These are phyloP conservation scores for Nyctanthes arbortristis DNA, from an alignment of 257 asterid species.

Conservation along the genomic window DNA sequence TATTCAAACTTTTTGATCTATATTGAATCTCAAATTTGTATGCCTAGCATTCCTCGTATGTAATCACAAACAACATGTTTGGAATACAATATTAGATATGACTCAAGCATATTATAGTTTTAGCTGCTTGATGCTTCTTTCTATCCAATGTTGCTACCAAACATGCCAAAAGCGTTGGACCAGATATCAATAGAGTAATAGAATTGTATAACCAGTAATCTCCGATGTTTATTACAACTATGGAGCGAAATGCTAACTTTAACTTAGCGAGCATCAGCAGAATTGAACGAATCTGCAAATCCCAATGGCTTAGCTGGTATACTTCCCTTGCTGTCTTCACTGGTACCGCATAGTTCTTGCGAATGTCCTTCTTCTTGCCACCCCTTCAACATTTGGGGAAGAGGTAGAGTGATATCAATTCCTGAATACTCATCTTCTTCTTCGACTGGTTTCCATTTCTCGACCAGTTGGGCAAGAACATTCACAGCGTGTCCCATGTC, in stretches of 20 bases:
- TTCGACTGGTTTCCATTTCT: conserved; percentile 19
- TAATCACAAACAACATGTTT: neutral
- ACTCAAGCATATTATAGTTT: neutral
- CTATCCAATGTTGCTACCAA: neutral
- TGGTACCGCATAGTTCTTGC: neutral
- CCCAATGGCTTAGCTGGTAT: neutral
- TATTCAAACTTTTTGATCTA: too few species aligned
- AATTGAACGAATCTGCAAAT: conserved; percentile 1
- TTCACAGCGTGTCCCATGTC: conserved; percentile 25
- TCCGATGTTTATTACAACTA: neutral
- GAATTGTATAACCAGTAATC: neutral
- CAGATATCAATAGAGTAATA: neutral
- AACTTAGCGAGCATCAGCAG: conserved; percentile 1
- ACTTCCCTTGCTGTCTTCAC: conserved; percentile 7
- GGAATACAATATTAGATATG: neutral
- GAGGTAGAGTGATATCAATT: neutral
- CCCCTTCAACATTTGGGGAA: conserved; percentile 9
- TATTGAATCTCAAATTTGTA: neutral
- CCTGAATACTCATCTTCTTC: neutral
- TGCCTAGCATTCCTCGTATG: neutral
- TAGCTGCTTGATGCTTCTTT: neutral
- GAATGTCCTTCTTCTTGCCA: conserved; percentile 3
- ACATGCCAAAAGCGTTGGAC: neutral
- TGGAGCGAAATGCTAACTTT: neutral
- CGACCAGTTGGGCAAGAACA: conserved; percentile 9